These are phyloP conservation scores for Scheffersomyces parashehatae DNA, from an alignment of 1,139 yeast species.

Conservation along the genomic window DNA sequence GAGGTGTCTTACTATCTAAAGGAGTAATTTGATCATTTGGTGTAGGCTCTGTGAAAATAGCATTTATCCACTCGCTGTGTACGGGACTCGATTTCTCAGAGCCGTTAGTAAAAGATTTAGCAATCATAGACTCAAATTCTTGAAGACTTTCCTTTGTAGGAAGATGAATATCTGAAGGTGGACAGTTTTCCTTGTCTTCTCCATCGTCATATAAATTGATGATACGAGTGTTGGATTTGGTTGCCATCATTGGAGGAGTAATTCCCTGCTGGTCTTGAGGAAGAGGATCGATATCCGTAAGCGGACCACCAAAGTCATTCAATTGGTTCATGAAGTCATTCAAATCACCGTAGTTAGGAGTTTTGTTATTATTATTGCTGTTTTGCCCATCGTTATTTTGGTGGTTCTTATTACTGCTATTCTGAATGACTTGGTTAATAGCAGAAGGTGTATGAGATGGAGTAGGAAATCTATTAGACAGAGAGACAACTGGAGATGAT, in stretches of 20 bases:
- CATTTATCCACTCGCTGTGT: conserved; percentile 37
- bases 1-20: conserved; percentile 40
- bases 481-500: conserved; percentile 26
- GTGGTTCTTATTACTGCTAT: conserved; percentile 11
- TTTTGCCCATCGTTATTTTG: conserved; percentile 8
- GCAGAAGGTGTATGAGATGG: conserved; percentile 49
- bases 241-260: conserved; percentile 53
- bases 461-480: conserved; percentile 34
- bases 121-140: conserved; percentile 43
- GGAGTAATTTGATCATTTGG: conserved; percentile 49
- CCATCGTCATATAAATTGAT: conserved; percentile 40
- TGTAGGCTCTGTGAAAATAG: conserved; percentile 44
- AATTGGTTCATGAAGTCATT: conserved; percentile 51
- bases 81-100: conserved; percentile 34
- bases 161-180: conserved; percentile 26
- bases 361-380: conserved; percentile 12
- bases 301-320: conserved; percentile 52
- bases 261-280: conserved; percentile 35
- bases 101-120: conserved; percentile 33
- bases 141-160: conserved; percentile 21
- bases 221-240: conserved; percentile 47
- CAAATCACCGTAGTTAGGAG: conserved; percentile 42
- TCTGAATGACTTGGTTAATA: conserved; percentile 44
- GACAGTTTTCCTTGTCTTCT: conserved; percentile 47
- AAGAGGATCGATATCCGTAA: conserved; percentile 55